A percentile compares a stretch with the other conserved stretches of the same genome.
These are phyloP conservation scores for Phytophthora syringae DNA, from an alignment of 352 stramenopile species.

Conservation along the genomic window DNA sequence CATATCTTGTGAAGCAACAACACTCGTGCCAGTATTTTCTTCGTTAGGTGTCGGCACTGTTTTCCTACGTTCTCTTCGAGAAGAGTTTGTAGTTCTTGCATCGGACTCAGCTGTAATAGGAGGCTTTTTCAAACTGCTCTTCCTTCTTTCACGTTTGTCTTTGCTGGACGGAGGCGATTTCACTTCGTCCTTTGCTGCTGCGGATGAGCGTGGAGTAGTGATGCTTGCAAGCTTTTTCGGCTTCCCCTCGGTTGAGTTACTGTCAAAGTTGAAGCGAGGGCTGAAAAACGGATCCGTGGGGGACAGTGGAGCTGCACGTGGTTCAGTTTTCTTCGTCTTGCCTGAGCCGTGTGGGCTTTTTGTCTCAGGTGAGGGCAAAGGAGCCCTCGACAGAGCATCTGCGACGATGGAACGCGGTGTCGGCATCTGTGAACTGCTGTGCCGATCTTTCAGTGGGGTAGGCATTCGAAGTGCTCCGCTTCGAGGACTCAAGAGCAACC, in stretches of 20 bases:
- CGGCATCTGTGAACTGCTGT: conserved; percentile 33
- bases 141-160: conserved; percentile 23
- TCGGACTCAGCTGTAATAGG: background rate
- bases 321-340: conserved; percentile 16
- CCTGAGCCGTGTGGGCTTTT: conserved; percentile 13
- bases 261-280: conserved; percentile 64
- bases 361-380: conserved; percentile 48
- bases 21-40: background rate
- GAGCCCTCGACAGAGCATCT: conserved; percentile 51
- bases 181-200: conserved; percentile 1
- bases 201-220: background rate
- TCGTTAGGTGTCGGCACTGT: conserved; percentile 5
- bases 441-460: conserved; percentile 50
- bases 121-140: conserved; percentile 30
- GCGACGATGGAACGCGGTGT: conserved; percentile 64
- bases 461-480: conserved; percentile 44
- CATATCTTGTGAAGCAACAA: background rate
- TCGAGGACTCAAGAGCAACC: conserved; percentile 49
- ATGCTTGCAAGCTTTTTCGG: conserved; percentile 10
- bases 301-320: conserved; percentile 24
- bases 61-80: conserved; percentile 3
- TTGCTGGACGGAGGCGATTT: conserved; percentile 8
- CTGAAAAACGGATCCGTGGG: conserved; percentile 76
- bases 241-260: conserved; percentile 6
- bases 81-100: background rate